Conservation (phyloP, 1,139 yeast genomes). For the Yamadazyma siamensis region DNA sequence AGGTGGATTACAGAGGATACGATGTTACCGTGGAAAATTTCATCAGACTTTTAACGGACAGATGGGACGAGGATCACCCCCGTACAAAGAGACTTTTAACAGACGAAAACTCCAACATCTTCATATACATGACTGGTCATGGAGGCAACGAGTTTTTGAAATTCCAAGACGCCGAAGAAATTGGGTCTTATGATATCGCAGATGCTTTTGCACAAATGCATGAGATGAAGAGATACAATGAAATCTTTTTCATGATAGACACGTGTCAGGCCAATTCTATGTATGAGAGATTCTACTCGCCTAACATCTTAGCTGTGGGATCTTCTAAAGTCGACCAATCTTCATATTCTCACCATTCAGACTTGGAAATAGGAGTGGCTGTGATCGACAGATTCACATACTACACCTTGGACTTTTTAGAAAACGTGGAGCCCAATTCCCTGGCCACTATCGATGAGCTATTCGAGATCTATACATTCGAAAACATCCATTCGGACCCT, state of each 20-base stretch:
- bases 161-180: constrained; percentile 98
- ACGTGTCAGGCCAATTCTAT: constrained; percentile 98
- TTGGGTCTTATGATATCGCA: constrained; percentile 91
- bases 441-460: constrained; percentile 74
- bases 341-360: constrained; percentile 94
- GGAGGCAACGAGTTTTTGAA: constrained; percentile 97
- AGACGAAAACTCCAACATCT: constrained; percentile 90
- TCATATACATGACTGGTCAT: constrained; percentile 95
- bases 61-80: constrained; percentile 95
- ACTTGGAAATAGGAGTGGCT: constrained; percentile 93
- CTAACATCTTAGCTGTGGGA: constrained; percentile 90
- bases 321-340: constrained; percentile 88
- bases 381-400: constrained; percentile 96
- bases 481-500: constrained; percentile 84
- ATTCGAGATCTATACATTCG: constrained; percentile 79
- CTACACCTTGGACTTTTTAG: constrained; percentile 85
- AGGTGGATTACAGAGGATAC: constrained; percentile 95
- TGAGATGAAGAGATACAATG: constrained; percentile 91
- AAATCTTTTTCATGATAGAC: constrained; percentile 94
- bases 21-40: constrained; percentile 98
- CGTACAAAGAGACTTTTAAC: constrained; percentile 85
- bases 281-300: constrained; percentile 91
- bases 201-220: constrained; percentile 98
- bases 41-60: constrained; percentile 80
- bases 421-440: constrained; percentile 72